phyloP scores from a whole-genome alignment of 768 basidiomycete species.

The Boletales sp. region DNA sequence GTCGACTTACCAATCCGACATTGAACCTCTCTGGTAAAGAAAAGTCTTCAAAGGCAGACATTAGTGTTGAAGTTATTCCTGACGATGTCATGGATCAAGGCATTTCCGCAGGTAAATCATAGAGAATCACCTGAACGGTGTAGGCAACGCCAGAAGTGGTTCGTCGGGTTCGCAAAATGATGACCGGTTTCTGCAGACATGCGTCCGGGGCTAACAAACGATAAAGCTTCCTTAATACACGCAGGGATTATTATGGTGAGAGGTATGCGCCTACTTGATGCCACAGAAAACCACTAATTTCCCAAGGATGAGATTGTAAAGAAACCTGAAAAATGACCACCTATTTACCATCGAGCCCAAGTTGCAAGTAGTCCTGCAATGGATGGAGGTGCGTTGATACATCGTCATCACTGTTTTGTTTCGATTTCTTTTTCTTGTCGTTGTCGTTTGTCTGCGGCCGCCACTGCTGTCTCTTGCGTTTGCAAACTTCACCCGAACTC shows the following conservation, averaged over 20 bases:
- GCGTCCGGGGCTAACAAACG: slow-evolving; percentile 54
- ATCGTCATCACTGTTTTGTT: slow-evolving; percentile 44
- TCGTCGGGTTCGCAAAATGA: slow-evolving; percentile 76
- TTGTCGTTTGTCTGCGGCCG: no score
- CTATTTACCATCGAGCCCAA: slow-evolving; percentile 59
- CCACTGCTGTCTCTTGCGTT: no score
- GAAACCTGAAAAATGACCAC: slow-evolving; percentile 4
- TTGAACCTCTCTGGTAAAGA: slow-evolving; percentile 55
- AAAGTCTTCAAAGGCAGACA: slow-evolving; percentile 57
- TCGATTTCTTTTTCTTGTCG: slow-evolving; percentile 13
- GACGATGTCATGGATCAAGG: neutral
- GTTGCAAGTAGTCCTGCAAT: slow-evolving; percentile 50
- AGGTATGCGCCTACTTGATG: slow-evolving; percentile 56
- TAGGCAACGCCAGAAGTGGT: slow-evolving; percentile 80
- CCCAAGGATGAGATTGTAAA: neutral
- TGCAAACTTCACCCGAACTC: neutral
- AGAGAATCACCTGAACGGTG: slow-evolving; percentile 52
- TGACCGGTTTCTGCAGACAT: slow-evolving; percentile 68
- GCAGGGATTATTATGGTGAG: neutral
- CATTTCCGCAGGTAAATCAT: neutral
- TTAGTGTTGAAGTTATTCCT: slow-evolving; percentile 56
- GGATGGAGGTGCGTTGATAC: slow-evolving; percentile 47
- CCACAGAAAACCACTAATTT: slow-evolving; percentile 77
- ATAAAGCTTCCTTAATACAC: neutral
- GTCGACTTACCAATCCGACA: slow-evolving; percentile 58